phyloP scores from a whole-genome alignment of 129 eudicot species.

The Flaveria trinervia region DNA sequence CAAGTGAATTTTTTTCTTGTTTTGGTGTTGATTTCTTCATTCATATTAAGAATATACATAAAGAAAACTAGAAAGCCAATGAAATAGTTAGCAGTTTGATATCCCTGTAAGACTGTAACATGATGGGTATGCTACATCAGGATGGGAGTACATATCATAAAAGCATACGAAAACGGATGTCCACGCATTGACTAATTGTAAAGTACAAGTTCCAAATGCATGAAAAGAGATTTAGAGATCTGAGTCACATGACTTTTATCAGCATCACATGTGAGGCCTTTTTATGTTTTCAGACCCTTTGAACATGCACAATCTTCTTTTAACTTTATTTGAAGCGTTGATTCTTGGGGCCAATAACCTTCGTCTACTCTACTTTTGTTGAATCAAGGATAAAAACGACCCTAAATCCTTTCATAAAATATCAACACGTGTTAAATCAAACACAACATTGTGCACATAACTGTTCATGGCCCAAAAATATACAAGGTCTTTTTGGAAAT shows the following conservation, averaged over 20 bases:
- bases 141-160: slow-evolving; percentile 25
- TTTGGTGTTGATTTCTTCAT: too few relatives aligned
- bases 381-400: slow-evolving; percentile 24
- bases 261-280: slow-evolving; percentile 50
- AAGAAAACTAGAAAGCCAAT: too few relatives aligned
- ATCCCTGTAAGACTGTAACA: too few relatives aligned
- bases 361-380: slow-evolving; percentile 29
- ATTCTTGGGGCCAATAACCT: slow-evolving; percentile 24
- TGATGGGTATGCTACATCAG: not conserved
- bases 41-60: too few relatives aligned
- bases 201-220: slow-evolving; percentile 34
- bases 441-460: not conserved
- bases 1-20: too few relatives aligned
- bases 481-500: not conserved
- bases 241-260: slow-evolving; percentile 44
- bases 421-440: not conserved
- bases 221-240: slow-evolving; percentile 26
- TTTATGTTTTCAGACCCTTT: slow-evolving; percentile 35
- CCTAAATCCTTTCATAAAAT: not conserved
- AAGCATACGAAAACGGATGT: slow-evolving; percentile 1
- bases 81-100: too few relatives aligned
- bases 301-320: slow-evolving; percentile 32
- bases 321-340: slow-evolving; percentile 27
- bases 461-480: not conserved
- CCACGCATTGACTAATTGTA: slow-evolving; percentile 25